Evolutionary conservation across 768 basidiomycete species (phyloP).

Genomic region (Boletus speciosus): DNA sequence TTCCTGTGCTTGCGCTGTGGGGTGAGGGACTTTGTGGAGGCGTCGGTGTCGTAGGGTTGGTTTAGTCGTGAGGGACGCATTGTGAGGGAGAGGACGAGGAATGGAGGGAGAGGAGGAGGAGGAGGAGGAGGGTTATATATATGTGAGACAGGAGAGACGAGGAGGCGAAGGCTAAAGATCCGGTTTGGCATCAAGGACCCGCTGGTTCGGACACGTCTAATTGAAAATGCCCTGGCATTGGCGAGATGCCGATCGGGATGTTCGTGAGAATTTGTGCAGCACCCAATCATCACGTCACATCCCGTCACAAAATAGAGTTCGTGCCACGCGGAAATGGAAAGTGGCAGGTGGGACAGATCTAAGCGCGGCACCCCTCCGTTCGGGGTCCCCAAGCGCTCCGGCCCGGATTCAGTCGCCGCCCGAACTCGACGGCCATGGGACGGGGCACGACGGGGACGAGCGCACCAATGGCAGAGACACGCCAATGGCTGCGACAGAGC

Average conservation of each 20-base stretch:
- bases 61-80: constrained; percentile 27
- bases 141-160: constrained; percentile 25
- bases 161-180: constrained; percentile 45
- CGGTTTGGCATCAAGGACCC: constrained; percentile 32
- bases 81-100: constrained; percentile 8
- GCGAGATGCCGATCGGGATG: constrained; percentile 30
- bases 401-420: constrained; percentile 4
- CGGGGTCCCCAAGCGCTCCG: background rate
- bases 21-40: constrained; percentile 37
- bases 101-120: background rate
- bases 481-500: constrained; percentile 66
- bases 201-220: constrained; percentile 25
- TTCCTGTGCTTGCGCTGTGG: constrained; percentile 82
- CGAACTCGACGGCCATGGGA: background rate
- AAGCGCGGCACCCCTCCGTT: constrained; percentile 12
- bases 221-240: constrained; percentile 31
- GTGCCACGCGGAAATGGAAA: constrained; percentile 44
- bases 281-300: constrained; percentile 11
- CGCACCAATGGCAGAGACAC: constrained; percentile 11
- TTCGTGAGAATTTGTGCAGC: constrained; percentile 13
- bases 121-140: constrained; percentile 34
- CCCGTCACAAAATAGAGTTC: constrained; percentile 24
- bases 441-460: background rate
- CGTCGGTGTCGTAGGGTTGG: constrained; percentile 19
- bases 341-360: constrained; percentile 33